These are phyloP conservation scores for Sequoia sempervirens DNA, from an alignment of 75 land plant species.

Conservation along the genomic window DNA sequence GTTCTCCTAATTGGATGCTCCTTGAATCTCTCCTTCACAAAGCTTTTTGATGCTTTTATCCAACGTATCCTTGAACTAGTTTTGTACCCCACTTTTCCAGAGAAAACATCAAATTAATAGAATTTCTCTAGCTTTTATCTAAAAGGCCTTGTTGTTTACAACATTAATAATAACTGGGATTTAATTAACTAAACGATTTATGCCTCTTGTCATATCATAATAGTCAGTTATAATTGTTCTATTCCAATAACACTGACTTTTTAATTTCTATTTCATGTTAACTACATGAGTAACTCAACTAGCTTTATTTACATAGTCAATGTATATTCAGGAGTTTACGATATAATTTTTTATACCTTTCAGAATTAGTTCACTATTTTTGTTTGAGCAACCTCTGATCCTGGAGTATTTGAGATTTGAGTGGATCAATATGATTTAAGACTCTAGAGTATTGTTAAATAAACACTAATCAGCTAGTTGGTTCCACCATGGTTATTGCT, in stretches of 20 bases:
- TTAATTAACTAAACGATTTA: too few species aligned
- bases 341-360: too few species aligned
- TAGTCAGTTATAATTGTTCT: too few species aligned
- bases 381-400: not conserved
- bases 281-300: not conserved
- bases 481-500: not conserved
- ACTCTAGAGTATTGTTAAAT: not conserved
- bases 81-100: not conserved
- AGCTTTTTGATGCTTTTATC: not conserved
- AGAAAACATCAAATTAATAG: not conserved
- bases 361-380: not conserved
- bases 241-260: too few species aligned
- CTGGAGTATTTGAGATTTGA: not conserved
- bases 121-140: too few species aligned
- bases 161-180: too few species aligned
- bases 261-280: not conserved
- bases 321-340: too few species aligned
- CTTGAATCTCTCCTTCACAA: not conserved
- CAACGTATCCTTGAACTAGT: not conserved
- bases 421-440: not conserved
- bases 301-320: not conserved
- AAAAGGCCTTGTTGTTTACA: too few species aligned
- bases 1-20: not conserved
- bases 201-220: too few species aligned
- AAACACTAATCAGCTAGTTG: not conserved